phyloP scores from a whole-genome alignment of 106 monocot species.

The Apostasia ramifera region DNA sequence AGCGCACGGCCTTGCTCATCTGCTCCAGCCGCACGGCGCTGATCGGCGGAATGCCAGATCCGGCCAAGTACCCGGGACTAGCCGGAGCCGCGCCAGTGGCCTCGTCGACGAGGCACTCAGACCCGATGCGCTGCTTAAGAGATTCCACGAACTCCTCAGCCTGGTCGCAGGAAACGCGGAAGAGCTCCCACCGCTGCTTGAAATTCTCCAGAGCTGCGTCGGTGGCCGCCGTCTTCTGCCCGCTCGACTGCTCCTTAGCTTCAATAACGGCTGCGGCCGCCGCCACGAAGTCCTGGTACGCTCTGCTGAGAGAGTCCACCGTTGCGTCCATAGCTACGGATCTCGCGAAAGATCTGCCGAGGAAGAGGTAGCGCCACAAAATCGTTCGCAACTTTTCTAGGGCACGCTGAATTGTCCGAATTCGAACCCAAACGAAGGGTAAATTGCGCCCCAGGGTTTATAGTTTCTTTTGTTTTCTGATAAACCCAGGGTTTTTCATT shows the following conservation, averaged over 20 bases:
- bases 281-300: conserved; percentile 20
- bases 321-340: conserved; percentile 9
- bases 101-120: conserved; percentile 65
- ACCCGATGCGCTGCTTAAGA: conserved; percentile 53
- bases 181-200: conserved; percentile 61
- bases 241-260: conserved; percentile 20
- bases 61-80: background rate
- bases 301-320: conserved; percentile 16
- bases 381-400: no score
- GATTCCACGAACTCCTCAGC: conserved; percentile 64
- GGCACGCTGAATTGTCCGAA: no score
- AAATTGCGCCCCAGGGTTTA: no score
- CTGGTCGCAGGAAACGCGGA: conserved; percentile 59
- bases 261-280: conserved; percentile 31
- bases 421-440: no score
- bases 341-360: no score
- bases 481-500: no score
- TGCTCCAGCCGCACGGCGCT: conserved; percentile 94
- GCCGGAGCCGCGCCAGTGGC: conserved; percentile 48
- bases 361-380: no score
- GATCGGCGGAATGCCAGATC: conserved; percentile 68
- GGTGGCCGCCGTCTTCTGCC: conserved; percentile 27
- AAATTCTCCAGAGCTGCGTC: conserved; percentile 48
- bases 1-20: conserved; percentile 98
- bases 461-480: no score